Percentiles rank a stretch among this genome's conserved stretches.
phyloP scores from a whole-genome alignment of 257 asterid genomes.

The Solanum arcanum region DNA sequence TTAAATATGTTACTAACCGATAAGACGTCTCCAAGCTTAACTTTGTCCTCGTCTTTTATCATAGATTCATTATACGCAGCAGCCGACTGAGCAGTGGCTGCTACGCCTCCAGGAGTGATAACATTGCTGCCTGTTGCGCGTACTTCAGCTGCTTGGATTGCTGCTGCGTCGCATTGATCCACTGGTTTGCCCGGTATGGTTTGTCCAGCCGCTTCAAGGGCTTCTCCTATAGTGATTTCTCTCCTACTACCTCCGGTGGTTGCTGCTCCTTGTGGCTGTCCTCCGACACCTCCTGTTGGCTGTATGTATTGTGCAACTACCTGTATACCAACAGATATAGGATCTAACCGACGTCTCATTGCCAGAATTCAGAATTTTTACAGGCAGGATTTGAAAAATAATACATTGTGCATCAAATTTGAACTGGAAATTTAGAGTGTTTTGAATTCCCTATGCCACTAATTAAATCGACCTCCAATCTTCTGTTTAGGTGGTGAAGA shows the following conservation, averaged over 20 bases:
- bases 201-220: constrained; percentile 49
- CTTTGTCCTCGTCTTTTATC: constrained; percentile 34
- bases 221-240: constrained; percentile 58
- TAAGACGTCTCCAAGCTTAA: constrained; percentile 44
- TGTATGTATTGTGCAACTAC: constrained; percentile 34
- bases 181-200: constrained; percentile 40
- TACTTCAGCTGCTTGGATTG: constrained; percentile 65
- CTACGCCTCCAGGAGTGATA: constrained; percentile 45
- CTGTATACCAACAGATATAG: not conserved
- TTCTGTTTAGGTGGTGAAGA: too few relatives aligned
- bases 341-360: not conserved
- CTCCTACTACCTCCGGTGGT: not conserved
- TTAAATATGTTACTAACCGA: constrained; percentile 9
- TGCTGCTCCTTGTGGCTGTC: not conserved
- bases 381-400: not conserved
- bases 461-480: too few relatives aligned
- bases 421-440: too few relatives aligned
- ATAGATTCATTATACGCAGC: constrained; percentile 47
- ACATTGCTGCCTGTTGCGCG: constrained; percentile 47
- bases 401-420: too few relatives aligned
- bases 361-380: too few relatives aligned
- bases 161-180: constrained; percentile 70
- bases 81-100: constrained; percentile 70
- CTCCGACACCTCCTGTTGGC: not conserved
- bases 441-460: too few relatives aligned